Conservation (phyloP, 805 yeast genomes). For the Yamadazyma akitaensis region DNA sequence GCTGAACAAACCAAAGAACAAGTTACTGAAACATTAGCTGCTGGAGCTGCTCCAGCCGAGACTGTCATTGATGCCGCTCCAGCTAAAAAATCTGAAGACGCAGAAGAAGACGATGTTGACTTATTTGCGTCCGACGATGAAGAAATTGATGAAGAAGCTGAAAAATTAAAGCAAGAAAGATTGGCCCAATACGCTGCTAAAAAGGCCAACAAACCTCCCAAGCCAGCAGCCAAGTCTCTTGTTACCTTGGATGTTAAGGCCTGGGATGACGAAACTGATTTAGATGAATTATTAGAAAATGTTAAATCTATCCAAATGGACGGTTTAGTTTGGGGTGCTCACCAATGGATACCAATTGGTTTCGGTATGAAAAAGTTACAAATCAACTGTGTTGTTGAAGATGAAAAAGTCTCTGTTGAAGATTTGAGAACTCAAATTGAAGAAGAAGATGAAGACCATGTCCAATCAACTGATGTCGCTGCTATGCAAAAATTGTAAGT, state of each 20-base stretch:
- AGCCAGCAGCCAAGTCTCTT: constrained; percentile 97
- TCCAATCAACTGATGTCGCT: constrained; percentile 97
- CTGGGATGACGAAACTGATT: constrained; percentile 99
- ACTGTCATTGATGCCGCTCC: constrained; percentile 56
- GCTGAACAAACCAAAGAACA: constrained; percentile 3
- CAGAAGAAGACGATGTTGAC: constrained; percentile 89
- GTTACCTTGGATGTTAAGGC: constrained; percentile 98
- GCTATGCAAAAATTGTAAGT: constrained; percentile 94
- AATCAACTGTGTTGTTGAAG: constrained; percentile 97
- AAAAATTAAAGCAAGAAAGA: constrained; percentile 95
- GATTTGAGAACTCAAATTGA: constrained; percentile 75
- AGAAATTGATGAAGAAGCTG: constrained; percentile 95
- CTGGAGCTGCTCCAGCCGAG: constrained; percentile 78
- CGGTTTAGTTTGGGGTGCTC: constrained; percentile 98
- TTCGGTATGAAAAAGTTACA: constrained; percentile 99
- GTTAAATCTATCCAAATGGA: constrained; percentile 84
- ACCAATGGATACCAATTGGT: constrained; percentile 94
- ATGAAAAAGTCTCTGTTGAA: constrained; percentile 88
- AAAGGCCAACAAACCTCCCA: constrained; percentile 96
- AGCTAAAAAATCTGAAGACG: constrained; percentile 52
- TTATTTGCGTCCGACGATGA: constrained; percentile 93
- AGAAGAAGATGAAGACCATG: constrained; percentile 97
- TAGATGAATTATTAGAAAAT: constrained; percentile 81
- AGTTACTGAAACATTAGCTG: constrained; percentile 21
- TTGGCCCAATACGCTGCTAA: constrained; percentile 95